Percentiles rank a stretch among this genome's conserved stretches.
Evolutionary conservation across 1,284 basidiomycete species (phyloP).

Genomic region (Cryptococcus amylolentus): DNA sequence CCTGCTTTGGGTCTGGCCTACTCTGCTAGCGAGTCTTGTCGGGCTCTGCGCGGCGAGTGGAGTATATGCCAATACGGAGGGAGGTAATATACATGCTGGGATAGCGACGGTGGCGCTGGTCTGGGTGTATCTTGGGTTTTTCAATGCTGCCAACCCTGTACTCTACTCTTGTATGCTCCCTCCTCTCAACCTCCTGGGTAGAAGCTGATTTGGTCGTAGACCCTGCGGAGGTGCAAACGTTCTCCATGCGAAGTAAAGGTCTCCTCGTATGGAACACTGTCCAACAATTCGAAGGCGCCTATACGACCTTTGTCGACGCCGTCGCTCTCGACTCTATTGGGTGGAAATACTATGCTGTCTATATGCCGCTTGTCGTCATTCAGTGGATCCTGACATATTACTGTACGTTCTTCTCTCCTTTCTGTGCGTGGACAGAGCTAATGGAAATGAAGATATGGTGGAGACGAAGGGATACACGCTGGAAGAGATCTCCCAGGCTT

Average conservation of each 20-base stretch:
- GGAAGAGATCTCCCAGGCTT: slow-evolving; percentile 43
- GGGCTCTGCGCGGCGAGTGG: slow-evolving; percentile 43
- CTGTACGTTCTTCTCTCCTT: slow-evolving; percentile 17
- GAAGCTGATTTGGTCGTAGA: slow-evolving; percentile 30
- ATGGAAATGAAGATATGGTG: slow-evolving; percentile 35
- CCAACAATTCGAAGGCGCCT: slow-evolving; percentile 33
- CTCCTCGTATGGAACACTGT: slow-evolving; percentile 50
- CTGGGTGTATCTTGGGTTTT: slow-evolving; percentile 49
- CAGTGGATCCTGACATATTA: slow-evolving; percentile 37
- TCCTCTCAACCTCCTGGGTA: not conserved
- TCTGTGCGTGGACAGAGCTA: too few relatives aligned
- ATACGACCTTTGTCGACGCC: slow-evolving; percentile 45
- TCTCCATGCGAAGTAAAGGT: slow-evolving; percentile 48
- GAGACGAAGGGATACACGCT: slow-evolving; percentile 46
- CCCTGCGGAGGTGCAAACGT: slow-evolving; percentile 50
- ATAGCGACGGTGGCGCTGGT: slow-evolving; percentile 46
- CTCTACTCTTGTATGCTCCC: not conserved
- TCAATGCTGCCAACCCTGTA: slow-evolving; percentile 40
- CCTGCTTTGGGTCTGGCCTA: slow-evolving; percentile 45
- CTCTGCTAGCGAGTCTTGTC: slow-evolving; percentile 36
- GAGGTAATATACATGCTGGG: slow-evolving; percentile 28
- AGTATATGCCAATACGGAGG: slow-evolving; percentile 33
- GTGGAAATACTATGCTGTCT: slow-evolving; percentile 48
- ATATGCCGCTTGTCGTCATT: slow-evolving; percentile 43
- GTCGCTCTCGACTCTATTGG: slow-evolving; percentile 49